phyloP scores from a whole-genome alignment of 2,329 filamentous ascomycete genomes.

The Ascochyta pisi region DNA sequence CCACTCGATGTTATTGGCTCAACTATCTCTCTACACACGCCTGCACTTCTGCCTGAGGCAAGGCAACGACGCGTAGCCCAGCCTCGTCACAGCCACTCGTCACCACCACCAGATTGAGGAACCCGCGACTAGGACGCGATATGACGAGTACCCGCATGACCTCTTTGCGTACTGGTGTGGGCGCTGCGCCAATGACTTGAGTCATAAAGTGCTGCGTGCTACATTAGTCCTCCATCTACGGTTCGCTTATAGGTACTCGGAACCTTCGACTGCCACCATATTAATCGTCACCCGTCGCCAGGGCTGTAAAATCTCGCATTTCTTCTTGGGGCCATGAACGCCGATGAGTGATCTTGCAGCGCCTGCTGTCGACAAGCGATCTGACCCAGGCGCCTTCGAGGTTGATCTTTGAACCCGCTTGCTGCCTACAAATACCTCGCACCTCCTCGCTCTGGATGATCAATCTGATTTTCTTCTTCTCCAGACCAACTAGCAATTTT shows the following conservation, averaged over 20 bases:
- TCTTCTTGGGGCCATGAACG: neutral
- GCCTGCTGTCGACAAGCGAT: neutral
- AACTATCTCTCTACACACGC: neutral
- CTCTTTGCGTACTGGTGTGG: neutral
- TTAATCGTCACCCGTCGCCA: neutral
- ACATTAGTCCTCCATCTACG: neutral
- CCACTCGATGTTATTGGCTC: neutral
- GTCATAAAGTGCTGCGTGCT: neutral
- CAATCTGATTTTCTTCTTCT: too few relatives aligned
- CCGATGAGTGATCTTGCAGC: neutral
- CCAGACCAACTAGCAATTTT: too few relatives aligned
- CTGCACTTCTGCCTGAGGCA: slow-evolving; percentile 6
- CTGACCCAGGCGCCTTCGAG: neutral
- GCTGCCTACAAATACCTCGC: neutral
- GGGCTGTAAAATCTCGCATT: neutral
- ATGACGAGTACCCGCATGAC: neutral
- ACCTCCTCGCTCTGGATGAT: too few relatives aligned
- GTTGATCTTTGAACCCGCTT: neutral
- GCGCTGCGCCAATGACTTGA: slow-evolving; percentile 8
- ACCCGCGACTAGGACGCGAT: slow-evolving; percentile 4
- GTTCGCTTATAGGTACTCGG: neutral
- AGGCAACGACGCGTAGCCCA: slow-evolving; percentile 5
- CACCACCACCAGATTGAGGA: neutral
- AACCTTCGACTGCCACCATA: neutral
- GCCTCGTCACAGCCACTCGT: slow-evolving; percentile 5